Evolutionary conservation across 2,329 filamentous ascomycete species (phyloP).

Genomic region (Incumbomyces delicatus): DNA sequence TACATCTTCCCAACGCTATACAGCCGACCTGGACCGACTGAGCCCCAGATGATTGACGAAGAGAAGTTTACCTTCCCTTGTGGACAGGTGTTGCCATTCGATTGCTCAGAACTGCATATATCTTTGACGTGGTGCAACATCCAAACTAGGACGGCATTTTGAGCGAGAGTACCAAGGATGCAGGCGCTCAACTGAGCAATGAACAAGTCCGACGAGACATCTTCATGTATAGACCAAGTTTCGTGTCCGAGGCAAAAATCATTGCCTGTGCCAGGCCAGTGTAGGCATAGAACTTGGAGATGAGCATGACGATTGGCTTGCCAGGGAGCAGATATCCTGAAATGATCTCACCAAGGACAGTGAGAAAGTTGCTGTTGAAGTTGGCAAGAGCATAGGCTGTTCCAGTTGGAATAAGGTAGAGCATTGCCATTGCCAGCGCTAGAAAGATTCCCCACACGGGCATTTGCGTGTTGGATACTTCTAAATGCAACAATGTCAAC

Average conservation of each 20-base stretch:
- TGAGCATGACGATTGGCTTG: slow-evolving; percentile 40
- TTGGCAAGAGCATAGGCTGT: slow-evolving; percentile 42
- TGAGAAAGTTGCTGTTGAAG: slow-evolving; percentile 39
- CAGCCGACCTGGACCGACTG: slow-evolving; percentile 41
- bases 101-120: slow-evolving; percentile 33
- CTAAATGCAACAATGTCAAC: no score
- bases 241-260: slow-evolving; percentile 42
- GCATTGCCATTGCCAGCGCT: slow-evolving; percentile 34
- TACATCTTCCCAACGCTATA: slow-evolving; percentile 41
- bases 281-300: slow-evolving; percentile 36
- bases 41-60: slow-evolving; percentile 42
- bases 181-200: slow-evolving; percentile 40
- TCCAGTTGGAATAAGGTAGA: slow-evolving; percentile 40
- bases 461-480: slow-evolving; percentile 33
- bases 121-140: slow-evolving; percentile 32
- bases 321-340: slow-evolving; percentile 40
- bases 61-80: slow-evolving; percentile 41
- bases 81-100: slow-evolving; percentile 41
- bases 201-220: slow-evolving; percentile 41
- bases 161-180: slow-evolving; percentile 37
- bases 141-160: slow-evolving; percentile 30
- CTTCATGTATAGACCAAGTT: slow-evolving; percentile 44
- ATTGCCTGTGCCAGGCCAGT: slow-evolving; percentile 37
- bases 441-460: slow-evolving; percentile 38
- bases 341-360: slow-evolving; percentile 40